Base-by-base conservation (phyloP, 169 alveolate species). In the Eimeria zaria region DNA sequence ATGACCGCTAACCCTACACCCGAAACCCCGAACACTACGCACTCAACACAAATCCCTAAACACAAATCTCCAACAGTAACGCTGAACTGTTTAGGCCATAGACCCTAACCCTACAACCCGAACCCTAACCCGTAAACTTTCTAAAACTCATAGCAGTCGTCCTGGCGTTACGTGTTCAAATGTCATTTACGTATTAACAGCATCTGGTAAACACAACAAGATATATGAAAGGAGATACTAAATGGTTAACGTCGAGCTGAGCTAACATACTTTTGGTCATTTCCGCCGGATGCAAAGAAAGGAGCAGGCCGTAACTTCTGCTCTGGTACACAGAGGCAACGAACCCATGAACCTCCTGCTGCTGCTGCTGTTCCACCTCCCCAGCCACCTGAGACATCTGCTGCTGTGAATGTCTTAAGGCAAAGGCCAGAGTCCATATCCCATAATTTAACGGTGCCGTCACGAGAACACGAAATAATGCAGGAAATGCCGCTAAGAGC, bases 401-500 rank as follows among this genome's bases (percentile, higher is more conserved):
- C 30, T 44, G 95, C 51, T 44, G 95, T 7, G 27, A 89, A 89
- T 1, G 95, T 89, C 41, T 55, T 46, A 33, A 89, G 88, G 39
- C 95, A 89, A 44, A 89, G 95, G 8, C 88, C 95, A 3, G 95
- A 69, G 20, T 73, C 76, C 33, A 30, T 74, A 24, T 73, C 83
- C 95, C 95, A 89, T 60, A 89, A 76, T 60, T 89, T 89, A 36
- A 89, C 74, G 36, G 44, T 24, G 55, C 95, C 95, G 74, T 89
- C 95, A 12, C 95, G 95, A 9, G 95, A 89, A 44, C 95, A 89
- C 4, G 95, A 89, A 33, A 89, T 22, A 67, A 89, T 83, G 76
- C 91, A 83, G 14, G 76, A 5, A 64, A 51, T 83, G 69, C 58
- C 74, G n/a, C 55, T 53, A 30, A 39, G 27, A 11, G 85, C 85